Percentiles rank a stretch among this genome's conserved stretches.
Conservation (phyloP, 116 monocot species). For the Dioscorea cayenensis region DNA sequence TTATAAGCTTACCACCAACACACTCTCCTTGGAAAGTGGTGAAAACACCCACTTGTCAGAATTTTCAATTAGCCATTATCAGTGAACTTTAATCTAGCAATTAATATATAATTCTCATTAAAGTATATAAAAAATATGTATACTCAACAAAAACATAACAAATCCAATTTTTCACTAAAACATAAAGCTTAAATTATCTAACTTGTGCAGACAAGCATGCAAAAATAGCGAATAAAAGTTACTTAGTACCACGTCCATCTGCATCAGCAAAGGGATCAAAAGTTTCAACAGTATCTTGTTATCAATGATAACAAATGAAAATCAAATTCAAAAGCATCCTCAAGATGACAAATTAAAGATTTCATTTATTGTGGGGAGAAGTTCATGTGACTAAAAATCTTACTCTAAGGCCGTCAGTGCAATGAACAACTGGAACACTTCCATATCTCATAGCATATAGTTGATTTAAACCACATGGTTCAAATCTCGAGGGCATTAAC, state of each 20-base stretch:
- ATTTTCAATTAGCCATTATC: not conserved
- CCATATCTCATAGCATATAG: conserved; percentile 90
- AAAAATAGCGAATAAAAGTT: not conserved
- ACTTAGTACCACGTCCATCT: conserved; percentile 77
- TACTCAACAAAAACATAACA: not conserved
- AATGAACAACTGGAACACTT: too few species aligned
- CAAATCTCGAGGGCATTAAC: conserved; percentile 94
- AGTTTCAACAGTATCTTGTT: conserved; percentile 73
- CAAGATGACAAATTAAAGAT: not conserved
- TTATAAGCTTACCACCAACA: too few species aligned
- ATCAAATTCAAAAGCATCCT: not conserved
- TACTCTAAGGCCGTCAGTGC: conserved; percentile 80
- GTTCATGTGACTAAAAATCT: conserved; percentile 2
- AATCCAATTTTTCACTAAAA: not conserved
- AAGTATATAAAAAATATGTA: not conserved
- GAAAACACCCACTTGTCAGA: not conserved
- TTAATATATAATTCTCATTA: not conserved
- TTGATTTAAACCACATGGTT: conserved; percentile 94
- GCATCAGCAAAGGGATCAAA: conserved; percentile 67
- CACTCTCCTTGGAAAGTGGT: not conserved
- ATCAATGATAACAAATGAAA: conserved; percentile 1
- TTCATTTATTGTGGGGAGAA: not conserved
- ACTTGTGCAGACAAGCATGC: not conserved
- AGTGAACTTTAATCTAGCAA: too few species aligned
- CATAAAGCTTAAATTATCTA: not conserved